Conservation (phyloP, 2,329 filamentous ascomycete genomes). For the Paraphaeosphaeria sporulosa region DNA sequence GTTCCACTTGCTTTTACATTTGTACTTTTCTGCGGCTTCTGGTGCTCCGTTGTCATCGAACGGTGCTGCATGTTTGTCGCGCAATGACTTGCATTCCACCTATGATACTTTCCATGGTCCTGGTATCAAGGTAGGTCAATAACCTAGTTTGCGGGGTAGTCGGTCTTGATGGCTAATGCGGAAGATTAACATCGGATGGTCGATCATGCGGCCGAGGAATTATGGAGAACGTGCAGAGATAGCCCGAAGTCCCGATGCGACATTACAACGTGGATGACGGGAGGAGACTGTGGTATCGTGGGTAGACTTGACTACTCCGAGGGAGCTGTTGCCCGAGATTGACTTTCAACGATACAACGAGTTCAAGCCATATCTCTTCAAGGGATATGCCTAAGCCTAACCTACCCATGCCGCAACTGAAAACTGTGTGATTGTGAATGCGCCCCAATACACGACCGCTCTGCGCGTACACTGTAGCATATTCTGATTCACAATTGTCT, state of each 20-base stretch:
- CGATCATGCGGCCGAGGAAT: background rate
- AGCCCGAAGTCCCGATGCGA: background rate
- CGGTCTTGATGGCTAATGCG: background rate
- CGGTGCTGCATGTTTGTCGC: background rate
- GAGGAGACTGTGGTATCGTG: background rate
- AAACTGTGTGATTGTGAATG: too few species aligned
- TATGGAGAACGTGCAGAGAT: background rate
- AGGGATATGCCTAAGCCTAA: too few species aligned
- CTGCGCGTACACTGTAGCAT: background rate
- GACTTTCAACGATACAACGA: too few species aligned
- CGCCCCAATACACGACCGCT: too few species aligned
- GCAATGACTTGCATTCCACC: constrained; percentile 3
- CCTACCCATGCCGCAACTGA: too few species aligned
- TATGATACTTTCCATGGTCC: background rate
- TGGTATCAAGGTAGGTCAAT: background rate
- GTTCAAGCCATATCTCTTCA: too few species aligned
- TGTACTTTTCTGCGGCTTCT: background rate
- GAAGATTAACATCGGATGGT: background rate
- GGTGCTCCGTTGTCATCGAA: background rate
- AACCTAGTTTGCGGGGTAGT: constrained; percentile 9
- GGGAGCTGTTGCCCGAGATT: background rate
- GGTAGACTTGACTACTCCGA: background rate
- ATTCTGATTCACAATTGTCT: background rate
- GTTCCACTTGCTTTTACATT: background rate
- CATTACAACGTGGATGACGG: background rate